Evolutionary conservation across 2,329 filamentous ascomycete species (phyloP).

Genomic region (Cadophora malorum): DNA sequence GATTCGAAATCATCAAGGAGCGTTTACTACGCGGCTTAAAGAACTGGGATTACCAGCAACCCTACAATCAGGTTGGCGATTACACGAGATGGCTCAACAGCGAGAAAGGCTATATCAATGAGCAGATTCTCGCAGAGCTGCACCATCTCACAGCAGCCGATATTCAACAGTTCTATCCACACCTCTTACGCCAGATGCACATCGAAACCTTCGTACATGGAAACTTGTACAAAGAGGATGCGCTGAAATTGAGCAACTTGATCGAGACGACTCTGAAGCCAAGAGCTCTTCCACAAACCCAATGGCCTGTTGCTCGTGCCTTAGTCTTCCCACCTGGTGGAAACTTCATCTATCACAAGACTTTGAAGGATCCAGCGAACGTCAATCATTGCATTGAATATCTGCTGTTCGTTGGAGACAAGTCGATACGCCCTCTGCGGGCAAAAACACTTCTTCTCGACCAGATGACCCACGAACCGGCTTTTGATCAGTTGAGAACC

Average conservation of each 20-base stretch:
- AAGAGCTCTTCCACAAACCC: constrained; percentile 72
- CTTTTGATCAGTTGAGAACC: constrained; percentile 92
- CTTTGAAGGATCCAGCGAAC: constrained; percentile 84
- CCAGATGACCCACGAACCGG: constrained; percentile 91
- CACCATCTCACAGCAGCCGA: constrained; percentile 75
- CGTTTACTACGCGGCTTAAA: constrained; percentile 76
- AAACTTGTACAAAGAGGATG: constrained; percentile 94
- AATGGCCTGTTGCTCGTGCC: constrained; percentile 81
- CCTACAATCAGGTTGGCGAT: constrained; percentile 86
- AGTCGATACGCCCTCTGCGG: constrained; percentile 70
- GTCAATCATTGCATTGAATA: constrained; percentile 88
- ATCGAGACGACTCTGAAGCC: constrained; percentile 81
- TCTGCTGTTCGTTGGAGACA: constrained; percentile 72
- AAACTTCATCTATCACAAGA: constrained; percentile 84
- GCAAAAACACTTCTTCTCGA: constrained; percentile 83
- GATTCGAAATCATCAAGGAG: constrained; percentile 92
- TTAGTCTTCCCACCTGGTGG: constrained; percentile 79
- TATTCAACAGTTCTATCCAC: constrained; percentile 78
- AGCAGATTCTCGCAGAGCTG: constrained; percentile 80
- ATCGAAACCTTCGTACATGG: constrained; percentile 90
- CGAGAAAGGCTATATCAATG: constrained; percentile 78
- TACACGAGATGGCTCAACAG: constrained; percentile 82
- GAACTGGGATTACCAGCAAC: constrained; percentile 88
- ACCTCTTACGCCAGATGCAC: constrained; percentile 82
- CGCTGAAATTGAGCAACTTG: constrained; percentile 81